Evolutionary conservation across 352 stramenopile genomes (phyloP).

Genomic region (Pythium coloratum): DNA sequence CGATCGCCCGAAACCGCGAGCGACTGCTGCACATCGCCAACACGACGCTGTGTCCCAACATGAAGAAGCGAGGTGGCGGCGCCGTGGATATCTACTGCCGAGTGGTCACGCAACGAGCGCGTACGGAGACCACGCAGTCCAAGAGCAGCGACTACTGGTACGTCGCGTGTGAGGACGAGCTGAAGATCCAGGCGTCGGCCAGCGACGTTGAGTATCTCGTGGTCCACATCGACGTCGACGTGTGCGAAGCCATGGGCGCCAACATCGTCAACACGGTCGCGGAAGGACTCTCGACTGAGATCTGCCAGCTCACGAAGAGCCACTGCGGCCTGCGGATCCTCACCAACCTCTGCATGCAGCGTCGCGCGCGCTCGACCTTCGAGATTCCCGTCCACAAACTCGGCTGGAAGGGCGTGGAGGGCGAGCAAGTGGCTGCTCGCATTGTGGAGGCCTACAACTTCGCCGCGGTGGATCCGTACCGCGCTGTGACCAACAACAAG

Average conservation of each 20-base stretch:
- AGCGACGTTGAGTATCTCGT: slow-evolving; percentile 51
- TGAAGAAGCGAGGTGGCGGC: slow-evolving; percentile 84
- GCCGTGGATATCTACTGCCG: slow-evolving; percentile 80
- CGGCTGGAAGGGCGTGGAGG: slow-evolving; percentile 79
- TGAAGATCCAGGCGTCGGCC: slow-evolving; percentile 44
- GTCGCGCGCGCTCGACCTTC: slow-evolving; percentile 63
- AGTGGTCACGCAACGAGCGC: slow-evolving; percentile 57
- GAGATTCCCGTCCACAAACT: slow-evolving; percentile 76
- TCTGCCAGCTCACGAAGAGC: slow-evolving; percentile 63
- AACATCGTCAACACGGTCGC: slow-evolving; percentile 90
- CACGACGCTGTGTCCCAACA: slow-evolving; percentile 77
- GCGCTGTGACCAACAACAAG: slow-evolving; percentile 89
- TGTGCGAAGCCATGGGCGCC: slow-evolving; percentile 88
- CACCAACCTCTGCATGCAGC: slow-evolving; percentile 88
- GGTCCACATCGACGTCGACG: slow-evolving; percentile 87
- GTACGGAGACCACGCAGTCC: slow-evolving; percentile 16
- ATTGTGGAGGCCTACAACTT: slow-evolving; percentile 89
- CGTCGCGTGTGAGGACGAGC: slow-evolving; percentile 50
- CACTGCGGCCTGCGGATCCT: slow-evolving; percentile 80
- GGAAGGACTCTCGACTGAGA: slow-evolving; percentile 75
- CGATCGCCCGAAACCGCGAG: slow-evolving; percentile 53
- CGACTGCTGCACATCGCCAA: slow-evolving; percentile 71
- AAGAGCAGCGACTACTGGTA: slow-evolving; percentile 50
- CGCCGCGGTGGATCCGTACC: slow-evolving; percentile 77
- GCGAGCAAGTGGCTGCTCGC: slow-evolving; percentile 64